Evolutionary conservation across 108 stramenopile genomes (phyloP), one percentile per base, ranked within the genome.

Genomic region (Bacterosira constricta): DNA sequence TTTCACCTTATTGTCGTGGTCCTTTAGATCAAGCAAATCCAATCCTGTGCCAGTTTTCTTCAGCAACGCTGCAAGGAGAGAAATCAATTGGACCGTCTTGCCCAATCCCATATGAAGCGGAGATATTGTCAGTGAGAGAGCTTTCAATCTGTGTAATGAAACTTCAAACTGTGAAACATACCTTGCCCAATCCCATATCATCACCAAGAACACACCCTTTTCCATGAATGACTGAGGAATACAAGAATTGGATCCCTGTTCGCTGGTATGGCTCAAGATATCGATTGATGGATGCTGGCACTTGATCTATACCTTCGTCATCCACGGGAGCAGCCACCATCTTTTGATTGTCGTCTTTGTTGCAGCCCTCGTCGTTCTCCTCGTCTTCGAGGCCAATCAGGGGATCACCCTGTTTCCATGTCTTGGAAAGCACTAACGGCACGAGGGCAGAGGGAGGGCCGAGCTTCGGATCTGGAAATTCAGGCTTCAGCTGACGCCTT

Each of bases 271-370:
- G 78, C 26, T 80, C 60, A 26, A 96, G 72, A 66, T 93, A 96
- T 25, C 92, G 83, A 68, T 85, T 88, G 45, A 96, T 86, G 20
- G 90, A 82, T 21, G 90, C 91, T 23, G 95, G 95, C 6, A 96
- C 88, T 52, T 69, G 32, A 56, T 77, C 69, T 7, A 45, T 59
- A 9, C 39, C 66, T 34, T 52, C 68, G 49, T 71, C 62, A 59
- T 80, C 50, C 25, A 63, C 18, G 47, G 41, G 35, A 20, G 45
- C 23, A 2, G 67, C 34, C 11, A 50, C 46, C 7, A 35, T 41
- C 53, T 77, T 55, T 47, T 59, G 15, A 29, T 55, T 20, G 32
- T 71, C 49, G 18, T 65, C 39, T 23, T 55, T 20, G 32, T 71
- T 38, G 18, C 59, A 31, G 31, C 63, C 73, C 8, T 73, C 37